Evolutionary conservation across 2,329 filamentous ascomycete species (phyloP), one percentile per base, ranked within the genome.

Genomic region (Clarireedia sp.): DNA sequence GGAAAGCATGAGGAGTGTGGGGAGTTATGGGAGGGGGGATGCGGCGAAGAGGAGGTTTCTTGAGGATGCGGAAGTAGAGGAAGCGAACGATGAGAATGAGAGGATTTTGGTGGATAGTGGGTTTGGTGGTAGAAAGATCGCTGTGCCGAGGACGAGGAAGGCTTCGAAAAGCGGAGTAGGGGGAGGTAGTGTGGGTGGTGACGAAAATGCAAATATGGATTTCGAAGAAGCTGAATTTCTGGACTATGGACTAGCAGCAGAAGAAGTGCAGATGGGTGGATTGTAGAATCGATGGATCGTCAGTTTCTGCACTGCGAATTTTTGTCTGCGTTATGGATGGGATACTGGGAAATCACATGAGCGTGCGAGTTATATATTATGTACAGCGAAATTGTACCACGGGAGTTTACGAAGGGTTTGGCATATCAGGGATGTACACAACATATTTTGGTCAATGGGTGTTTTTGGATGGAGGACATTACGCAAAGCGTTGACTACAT

Each of bases 161-260:
- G 23, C 8, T 29, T 56, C 47, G 50, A 71, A 69, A 63, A 56
- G 56, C 48, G 51, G 54, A 54, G 14, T 54, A 16, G 55, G 47
- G 68, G 57, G 56, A 2, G 24, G 53, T 67, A 40, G 44, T 19
- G 12, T 54, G 24, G 23, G 23, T 8, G 62, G 60, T 3, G 76
- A 81, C 64, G 77, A 81, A 64, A 80, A 79, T 60, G 69, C 70
- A 60, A 50, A 48, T 23, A 68, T 68, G 24, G 62, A 89, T 66
- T 89, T 89, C 67, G 83, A 79, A 56, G 86, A 90, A 57, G 86
- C 86, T 0, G 75, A 79, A 0, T 90, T 90, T 57, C 67, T 85
- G 52, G 80, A 82, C 55, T 73, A 68, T 62, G 58, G 55, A 7
- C 38, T 61, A 16, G 50, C 54, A 38, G 29, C 8, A 2, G 21